phyloP scores from a whole-genome alignment of 345 rosid species.

The Draba incana region DNA sequence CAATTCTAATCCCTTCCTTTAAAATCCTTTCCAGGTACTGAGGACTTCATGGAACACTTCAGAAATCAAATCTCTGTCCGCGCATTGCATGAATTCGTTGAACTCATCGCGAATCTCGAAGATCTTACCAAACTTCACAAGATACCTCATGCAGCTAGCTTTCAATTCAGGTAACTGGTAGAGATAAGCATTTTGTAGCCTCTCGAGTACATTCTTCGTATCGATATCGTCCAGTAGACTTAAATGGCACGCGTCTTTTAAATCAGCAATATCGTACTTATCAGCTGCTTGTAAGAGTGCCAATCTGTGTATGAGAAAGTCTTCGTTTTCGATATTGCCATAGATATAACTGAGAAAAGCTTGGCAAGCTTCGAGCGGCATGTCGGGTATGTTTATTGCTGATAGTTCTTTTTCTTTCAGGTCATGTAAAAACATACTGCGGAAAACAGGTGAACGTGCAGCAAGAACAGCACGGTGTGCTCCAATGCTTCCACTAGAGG shows the following conservation, averaged over 20 bases:
- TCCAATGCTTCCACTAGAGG: slow-evolving; percentile 78
- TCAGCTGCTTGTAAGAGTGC: slow-evolving; percentile 84
- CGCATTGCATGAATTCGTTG: slow-evolving; percentile 65
- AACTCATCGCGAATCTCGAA: slow-evolving; percentile 85
- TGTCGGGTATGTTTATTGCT: slow-evolving; percentile 70
- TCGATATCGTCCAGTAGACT: slow-evolving; percentile 89
- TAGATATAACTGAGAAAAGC: slow-evolving; percentile 80
- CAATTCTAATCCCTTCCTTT: slow-evolving; percentile 18
- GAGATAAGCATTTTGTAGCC: slow-evolving; percentile 79
- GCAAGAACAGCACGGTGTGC: slow-evolving; percentile 94
- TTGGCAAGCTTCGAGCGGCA: slow-evolving; percentile 80
- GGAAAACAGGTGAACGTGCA: slow-evolving; percentile 87
- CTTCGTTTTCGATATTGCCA: slow-evolving; percentile 69
- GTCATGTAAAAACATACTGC: slow-evolving; percentile 83
- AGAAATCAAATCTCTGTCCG: slow-evolving; percentile 78
- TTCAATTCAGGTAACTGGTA: slow-evolving; percentile 73
- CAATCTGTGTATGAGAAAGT: slow-evolving; percentile 73
- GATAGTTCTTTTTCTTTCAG: slow-evolving; percentile 91
- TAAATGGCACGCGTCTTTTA: slow-evolving; percentile 84
- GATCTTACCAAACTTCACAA: slow-evolving; percentile 93
- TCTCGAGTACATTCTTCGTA: slow-evolving; percentile 74
- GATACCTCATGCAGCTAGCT: slow-evolving; percentile 78
- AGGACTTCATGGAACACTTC: slow-evolving; percentile 90
- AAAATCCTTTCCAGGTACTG: slow-evolving; percentile 91
- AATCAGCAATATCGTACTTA: slow-evolving; percentile 74